Percentiles rank a stretch among this genome's conserved stretches.
Evolutionary conservation across 73 alveolate genomes (phyloP).

Genomic region (Tetrahymena borealis): DNA sequence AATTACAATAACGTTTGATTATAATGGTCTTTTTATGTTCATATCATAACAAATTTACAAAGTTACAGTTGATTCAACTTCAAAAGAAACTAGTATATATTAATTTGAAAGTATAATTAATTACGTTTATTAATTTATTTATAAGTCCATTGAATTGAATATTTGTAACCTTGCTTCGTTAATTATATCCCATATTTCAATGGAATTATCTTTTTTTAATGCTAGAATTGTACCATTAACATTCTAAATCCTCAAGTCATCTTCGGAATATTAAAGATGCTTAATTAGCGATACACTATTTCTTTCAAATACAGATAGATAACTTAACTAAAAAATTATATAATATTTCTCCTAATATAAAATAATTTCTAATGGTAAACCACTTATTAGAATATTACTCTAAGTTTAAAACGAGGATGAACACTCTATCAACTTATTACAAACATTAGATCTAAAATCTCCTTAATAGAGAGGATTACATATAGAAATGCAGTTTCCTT

Average conservation of each 20-base stretch:
- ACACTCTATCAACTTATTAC: background rate
- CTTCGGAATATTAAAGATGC: background rate
- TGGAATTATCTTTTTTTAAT: background rate
- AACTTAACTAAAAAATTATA: background rate
- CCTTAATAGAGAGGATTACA: background rate
- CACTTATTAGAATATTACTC: background rate
- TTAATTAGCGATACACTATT: background rate
- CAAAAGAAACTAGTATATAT: background rate
- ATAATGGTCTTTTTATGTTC: too few relatives aligned
- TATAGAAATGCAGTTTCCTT: background rate
- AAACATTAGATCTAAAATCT: background rate
- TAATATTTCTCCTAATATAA: background rate
- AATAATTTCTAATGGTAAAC: background rate
- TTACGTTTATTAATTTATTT: background rate
- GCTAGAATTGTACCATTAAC: background rate
- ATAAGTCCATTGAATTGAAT: background rate
- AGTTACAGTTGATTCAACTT: too few relatives aligned
- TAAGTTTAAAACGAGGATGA: background rate
- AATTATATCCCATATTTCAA: background rate
- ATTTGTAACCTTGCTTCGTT: background rate
- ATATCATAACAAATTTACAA: too few relatives aligned
- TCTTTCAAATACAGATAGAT: background rate
- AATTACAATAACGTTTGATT: too few relatives aligned
- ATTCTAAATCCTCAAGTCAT: background rate
- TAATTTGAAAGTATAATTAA: background rate